Evolutionary conservation across 1,139 yeast genomes (phyloP), one percentile per base, ranked within the genome.

Genomic region (Williopsis jadinii): DNA sequence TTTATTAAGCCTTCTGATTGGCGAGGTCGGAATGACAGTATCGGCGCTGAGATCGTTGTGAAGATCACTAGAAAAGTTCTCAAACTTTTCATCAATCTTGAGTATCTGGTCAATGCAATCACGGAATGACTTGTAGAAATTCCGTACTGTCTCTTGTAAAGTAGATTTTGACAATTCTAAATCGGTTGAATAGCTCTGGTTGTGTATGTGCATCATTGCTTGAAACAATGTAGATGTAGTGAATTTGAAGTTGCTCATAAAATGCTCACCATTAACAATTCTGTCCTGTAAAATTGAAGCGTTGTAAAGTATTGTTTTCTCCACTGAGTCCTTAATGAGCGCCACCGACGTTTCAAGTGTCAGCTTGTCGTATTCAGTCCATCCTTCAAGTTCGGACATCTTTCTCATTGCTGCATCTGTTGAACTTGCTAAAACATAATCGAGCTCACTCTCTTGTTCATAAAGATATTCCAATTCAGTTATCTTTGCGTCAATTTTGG

Each of bases 231-330:
- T 42, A 8, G 41, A 31, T 1, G 50, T 40, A 2, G 46, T 32
- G 30, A 52, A 55, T 30, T 43, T 47, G 32, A 51, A 47, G 33
- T 52, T 53, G 3, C 42, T 37, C 33, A 38, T 44, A 33, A 55
- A 51, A 5, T 47, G 48, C 24, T 53, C 49, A 33, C 58, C 54
- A 13, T 51, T 49, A 14, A 60, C 38, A 14, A 63, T 41, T 32
- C 61, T 61, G 40, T 71, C 75, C 47, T 68, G 57, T 28, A 78
- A 59, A 8, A 75, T 62, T 0, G 84, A 71, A 0, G 85, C 71
- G 48, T 73, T 71, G 45, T 76, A 69, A 32, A 80, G 57, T 9
- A 80, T 67, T 35, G 80, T 80, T 39, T 66, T 68, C 39, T 78
- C 79, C 6, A 76, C 59, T 0, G 68, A 60, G 26, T 73, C 75